These are phyloP conservation scores for Chenopodium quinoa DNA, from an alignment of 148 eudicot genomes.

Conservation along the genomic window DNA sequence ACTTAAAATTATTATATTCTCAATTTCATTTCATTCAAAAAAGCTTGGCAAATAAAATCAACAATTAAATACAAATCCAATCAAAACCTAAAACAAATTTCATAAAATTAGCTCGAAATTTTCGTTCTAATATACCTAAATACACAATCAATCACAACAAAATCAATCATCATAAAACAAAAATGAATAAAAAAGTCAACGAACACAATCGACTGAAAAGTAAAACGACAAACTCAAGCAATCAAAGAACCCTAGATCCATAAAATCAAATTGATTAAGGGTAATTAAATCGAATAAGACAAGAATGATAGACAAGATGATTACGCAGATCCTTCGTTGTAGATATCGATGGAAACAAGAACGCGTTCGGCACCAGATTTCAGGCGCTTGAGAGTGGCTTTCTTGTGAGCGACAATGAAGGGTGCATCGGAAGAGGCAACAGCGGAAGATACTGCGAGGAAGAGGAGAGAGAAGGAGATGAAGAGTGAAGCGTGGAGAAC, in stretches of 20 bases:
- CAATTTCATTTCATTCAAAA: background rate
- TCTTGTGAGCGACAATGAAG: constrained; percentile 88
- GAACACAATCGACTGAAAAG: background rate
- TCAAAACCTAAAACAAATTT: background rate
- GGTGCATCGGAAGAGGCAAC: constrained; percentile 57
- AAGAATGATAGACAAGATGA: background rate
- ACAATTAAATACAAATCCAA: background rate
- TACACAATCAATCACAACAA: background rate
- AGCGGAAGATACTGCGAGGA: background rate
- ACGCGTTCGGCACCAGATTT: constrained; percentile 78
- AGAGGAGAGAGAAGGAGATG: constrained; percentile 21
- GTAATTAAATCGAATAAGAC: background rate
- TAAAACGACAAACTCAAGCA: constrained; percentile 5
- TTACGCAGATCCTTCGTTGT: constrained; percentile 88
- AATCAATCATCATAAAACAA: background rate
- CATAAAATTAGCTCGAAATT: background rate
- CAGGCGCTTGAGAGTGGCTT: constrained; percentile 64
- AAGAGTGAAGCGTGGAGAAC: constrained; percentile 4
- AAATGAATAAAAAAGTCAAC: background rate
- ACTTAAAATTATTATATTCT: background rate
- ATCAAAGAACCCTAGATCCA: background rate
- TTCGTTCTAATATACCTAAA: background rate
- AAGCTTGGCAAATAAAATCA: background rate
- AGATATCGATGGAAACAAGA: constrained; percentile 73
- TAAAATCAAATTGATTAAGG: background rate